These are phyloP conservation scores for Wickerhamomyces hampshirensis DNA, from an alignment of 805 yeast genomes.

Conservation along the genomic window DNA sequence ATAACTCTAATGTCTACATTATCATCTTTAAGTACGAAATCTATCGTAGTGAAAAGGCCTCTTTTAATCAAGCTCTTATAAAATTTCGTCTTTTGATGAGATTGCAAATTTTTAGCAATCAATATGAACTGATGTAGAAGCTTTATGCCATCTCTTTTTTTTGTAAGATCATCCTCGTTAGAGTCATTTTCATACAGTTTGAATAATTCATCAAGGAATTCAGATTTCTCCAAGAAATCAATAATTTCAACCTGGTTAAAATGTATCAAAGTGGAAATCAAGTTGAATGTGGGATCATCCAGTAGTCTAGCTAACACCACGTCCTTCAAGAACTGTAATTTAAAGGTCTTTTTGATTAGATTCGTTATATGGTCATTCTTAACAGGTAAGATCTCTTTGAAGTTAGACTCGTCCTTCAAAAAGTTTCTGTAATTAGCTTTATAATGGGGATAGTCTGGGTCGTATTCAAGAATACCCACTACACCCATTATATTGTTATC, in stretches of 20 bases:
- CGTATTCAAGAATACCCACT: conserved; percentile 83
- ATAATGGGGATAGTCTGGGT: conserved; percentile 74
- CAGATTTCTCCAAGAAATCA: conserved; percentile 45
- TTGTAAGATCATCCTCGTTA: conserved; percentile 15
- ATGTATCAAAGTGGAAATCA: conserved; percentile 63
- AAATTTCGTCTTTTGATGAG: conserved; percentile 58
- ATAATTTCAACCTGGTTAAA: conserved; percentile 65
- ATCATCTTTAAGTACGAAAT: conserved; percentile 61
- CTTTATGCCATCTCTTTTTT: conserved; percentile 65
- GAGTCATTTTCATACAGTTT: conserved; percentile 35
- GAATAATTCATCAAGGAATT: conserved; percentile 57
- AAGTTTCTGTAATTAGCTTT: conserved; percentile 79
- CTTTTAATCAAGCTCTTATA: conserved; percentile 56
- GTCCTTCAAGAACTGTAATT: conserved; percentile 78
- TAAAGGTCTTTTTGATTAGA: conserved; percentile 68
- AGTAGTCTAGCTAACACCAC: conserved; percentile 76
- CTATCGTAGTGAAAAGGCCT: conserved; percentile 67
- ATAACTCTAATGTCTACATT: conserved; percentile 48
- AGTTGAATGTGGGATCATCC: conserved; percentile 73
- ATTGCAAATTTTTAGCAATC: conserved; percentile 63
- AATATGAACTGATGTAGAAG: conserved; percentile 76
- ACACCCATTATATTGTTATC: conserved; percentile 53
- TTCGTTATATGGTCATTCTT: conserved; percentile 42
- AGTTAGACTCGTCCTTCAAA: conserved; percentile 49
- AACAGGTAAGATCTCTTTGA: conserved; percentile 70